Percentiles rank a stretch among this genome's conserved stretches.
phyloP scores from a whole-genome alignment of 2,329 filamentous ascomycete genomes.

The Conoideocrella luteorostrata region DNA sequence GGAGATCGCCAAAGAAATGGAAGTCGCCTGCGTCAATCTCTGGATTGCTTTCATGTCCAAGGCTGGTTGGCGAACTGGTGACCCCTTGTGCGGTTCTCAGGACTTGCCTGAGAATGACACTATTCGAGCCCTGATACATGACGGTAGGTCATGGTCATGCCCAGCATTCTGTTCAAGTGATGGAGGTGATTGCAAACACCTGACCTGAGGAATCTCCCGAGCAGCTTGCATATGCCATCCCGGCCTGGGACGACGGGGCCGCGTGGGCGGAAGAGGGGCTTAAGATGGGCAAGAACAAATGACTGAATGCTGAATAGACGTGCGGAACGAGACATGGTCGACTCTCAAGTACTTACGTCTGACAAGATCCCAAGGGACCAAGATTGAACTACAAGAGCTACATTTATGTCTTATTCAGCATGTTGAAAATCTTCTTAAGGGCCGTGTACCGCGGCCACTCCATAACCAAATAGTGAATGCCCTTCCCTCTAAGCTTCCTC shows the following conservation, averaged over 20 bases:
- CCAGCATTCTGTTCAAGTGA: too few relatives aligned
- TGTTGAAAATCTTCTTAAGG: too few relatives aligned
- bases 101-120: not conserved
- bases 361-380: too few relatives aligned
- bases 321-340: too few relatives aligned
- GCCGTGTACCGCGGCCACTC: too few relatives aligned
- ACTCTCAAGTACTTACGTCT: too few relatives aligned
- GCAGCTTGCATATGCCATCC: conserved; percentile 4
- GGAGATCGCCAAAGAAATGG: conserved; percentile 1
- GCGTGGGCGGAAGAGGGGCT: conserved; percentile 10
- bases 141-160: conserved; percentile 1
- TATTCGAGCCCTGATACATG: not conserved
- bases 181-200: conserved; percentile 1
- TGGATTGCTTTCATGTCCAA: conserved; percentile 4
- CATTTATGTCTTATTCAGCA: too few relatives aligned
- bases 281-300: conserved; percentile 1
- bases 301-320: not conserved
- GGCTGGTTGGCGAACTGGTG: conserved; percentile 1
- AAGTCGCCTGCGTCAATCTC: conserved; percentile 2
- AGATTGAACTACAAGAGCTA: too few relatives aligned
- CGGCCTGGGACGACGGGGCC: conserved; percentile 1
- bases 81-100: not conserved
- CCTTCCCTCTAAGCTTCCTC: too few relatives aligned
- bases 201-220: conserved; percentile 1
- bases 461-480: too few relatives aligned